Evolutionary conservation across 805 yeast species (phyloP).

Genomic region (Suhomyces sp.): DNA sequence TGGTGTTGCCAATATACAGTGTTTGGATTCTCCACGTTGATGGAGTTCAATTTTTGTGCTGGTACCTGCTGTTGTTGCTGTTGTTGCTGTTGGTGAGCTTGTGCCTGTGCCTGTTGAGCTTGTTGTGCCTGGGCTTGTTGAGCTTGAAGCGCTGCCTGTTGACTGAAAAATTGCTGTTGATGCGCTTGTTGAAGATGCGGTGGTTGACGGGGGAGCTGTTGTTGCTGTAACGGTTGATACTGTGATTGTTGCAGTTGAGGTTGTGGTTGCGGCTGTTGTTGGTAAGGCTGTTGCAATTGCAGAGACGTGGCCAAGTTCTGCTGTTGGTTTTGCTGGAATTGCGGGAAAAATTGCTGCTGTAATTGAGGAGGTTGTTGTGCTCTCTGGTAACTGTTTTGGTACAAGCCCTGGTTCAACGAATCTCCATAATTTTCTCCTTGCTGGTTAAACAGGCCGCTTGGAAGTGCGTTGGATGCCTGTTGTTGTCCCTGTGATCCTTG

Average conservation of each 20-base stretch:
- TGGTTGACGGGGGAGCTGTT: slow-evolving; percentile 19
- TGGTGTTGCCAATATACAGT: slow-evolving; percentile 78
- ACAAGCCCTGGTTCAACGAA: slow-evolving; percentile 30
- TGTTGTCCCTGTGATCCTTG: slow-evolving; percentile 31
- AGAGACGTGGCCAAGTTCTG: slow-evolving; percentile 15
- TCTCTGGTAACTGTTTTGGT: slow-evolving; percentile 38
- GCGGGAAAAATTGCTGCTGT: slow-evolving; percentile 24
- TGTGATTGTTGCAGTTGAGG: slow-evolving; percentile 21
- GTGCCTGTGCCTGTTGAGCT: slow-evolving; percentile 10
- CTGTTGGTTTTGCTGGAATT: slow-evolving; percentile 25
- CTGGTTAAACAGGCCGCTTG: slow-evolving; percentile 33
- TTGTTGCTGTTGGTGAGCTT: slow-evolving; percentile 10
- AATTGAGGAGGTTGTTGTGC: slow-evolving; percentile 24
- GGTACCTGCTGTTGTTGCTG: slow-evolving; percentile 16
- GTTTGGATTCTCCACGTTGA: slow-evolving; percentile 37
- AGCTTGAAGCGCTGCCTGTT: slow-evolving; percentile 12
- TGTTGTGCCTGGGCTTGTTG: slow-evolving; percentile 10
- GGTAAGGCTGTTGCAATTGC: slow-evolving; percentile 22
- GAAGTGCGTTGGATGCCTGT: slow-evolving; percentile 12
- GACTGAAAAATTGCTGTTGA: slow-evolving; percentile 12
- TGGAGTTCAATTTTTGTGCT: slow-evolving; percentile 32
- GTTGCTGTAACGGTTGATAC: slow-evolving; percentile 22
- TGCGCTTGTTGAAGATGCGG: slow-evolving; percentile 21
- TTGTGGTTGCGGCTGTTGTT: slow-evolving; percentile 16
- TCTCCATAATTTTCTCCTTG: slow-evolving; percentile 33